Base-by-base conservation (phyloP, 2,329 filamentous ascomycete species). In the Talaromyces sp. region DNA sequence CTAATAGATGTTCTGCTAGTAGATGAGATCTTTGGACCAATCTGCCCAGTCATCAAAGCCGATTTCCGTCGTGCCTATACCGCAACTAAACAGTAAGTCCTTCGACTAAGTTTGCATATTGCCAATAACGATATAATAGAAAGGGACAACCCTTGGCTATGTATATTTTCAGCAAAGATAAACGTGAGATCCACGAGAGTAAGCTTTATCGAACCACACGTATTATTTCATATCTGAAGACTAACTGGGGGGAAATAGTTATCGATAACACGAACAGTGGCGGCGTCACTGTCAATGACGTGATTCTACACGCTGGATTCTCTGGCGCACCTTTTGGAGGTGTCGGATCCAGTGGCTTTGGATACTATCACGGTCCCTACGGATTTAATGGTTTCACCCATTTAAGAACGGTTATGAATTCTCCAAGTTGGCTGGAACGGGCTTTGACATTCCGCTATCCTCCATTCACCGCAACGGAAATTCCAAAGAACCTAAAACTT, bases 241-340 rank as follows among this genome's bases (percentile, higher is more conserved):
- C 59, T 61, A 61, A 61, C 14, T 31, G 11, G 9, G 2, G 16
- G 5, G 6, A 19, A 14, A 56, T 16, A 62, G 60, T 62, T 8
- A 49, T 62, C 22, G 35, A 62, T n/a, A 62, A 56, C 57, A 79
- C 76, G n/a, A 70, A 69, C 16, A 84, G 82, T 5, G 83, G 83
- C 7, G 82, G 83, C 19, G 82, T 84, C 61, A 83, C 81, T 13
- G 73, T 84, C 71, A 85, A 85, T 70, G 82, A 84, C 68, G 74
- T 77, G 45, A 76, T 79, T 67, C 73, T 83, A 49, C 83, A 85
- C 66, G 74, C 75, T 57, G 75, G 73, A 41, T 75, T 81, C 50
- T 76, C 77, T 2, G 74, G 74, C 31, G 76, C 79, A 2, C 83
- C 83, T 7, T 78, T 86, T 52, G 83, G 84, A 52, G 83, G 84